phyloP scores from a whole-genome alignment of 2,329 filamentous ascomycete species.

The Fusarium equiseti region DNA sequence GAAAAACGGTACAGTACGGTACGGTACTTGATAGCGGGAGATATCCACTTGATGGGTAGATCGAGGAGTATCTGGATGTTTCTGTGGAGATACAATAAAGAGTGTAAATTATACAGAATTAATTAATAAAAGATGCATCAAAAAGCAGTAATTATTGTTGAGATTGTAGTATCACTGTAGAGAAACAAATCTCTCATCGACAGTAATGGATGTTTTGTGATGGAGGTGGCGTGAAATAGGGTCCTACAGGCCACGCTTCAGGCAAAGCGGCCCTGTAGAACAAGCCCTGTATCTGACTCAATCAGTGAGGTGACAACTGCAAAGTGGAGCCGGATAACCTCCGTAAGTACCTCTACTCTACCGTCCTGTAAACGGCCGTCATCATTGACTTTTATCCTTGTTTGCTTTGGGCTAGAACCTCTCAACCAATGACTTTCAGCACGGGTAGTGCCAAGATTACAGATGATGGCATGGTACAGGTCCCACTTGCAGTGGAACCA shows the following conservation, averaged over 20 bases:
- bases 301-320: slow-evolving; percentile 4
- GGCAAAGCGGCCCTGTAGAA: slow-evolving; percentile 1
- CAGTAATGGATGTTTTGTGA: neutral
- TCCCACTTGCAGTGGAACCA: slow-evolving; percentile 29
- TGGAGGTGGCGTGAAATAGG: slow-evolving; percentile 3
- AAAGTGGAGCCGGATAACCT: neutral
- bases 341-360: neutral
- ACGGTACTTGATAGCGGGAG: neutral
- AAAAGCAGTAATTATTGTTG: no score
- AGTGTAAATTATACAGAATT: neutral
- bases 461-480: slow-evolving; percentile 13
- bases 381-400: neutral
- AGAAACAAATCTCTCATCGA: neutral
- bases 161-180: neutral
- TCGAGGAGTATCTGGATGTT: slow-evolving; percentile 19
- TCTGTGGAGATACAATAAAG: neutral
- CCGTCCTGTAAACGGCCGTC: neutral
- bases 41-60: slow-evolving; percentile 33
- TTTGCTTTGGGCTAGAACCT: neutral
- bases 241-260: neutral
- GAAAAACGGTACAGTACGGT: neutral
- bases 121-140: no score
- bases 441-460: slow-evolving; percentile 2
- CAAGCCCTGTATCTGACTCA: neutral
- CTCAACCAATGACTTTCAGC: neutral